Percentiles rank a stretch among this genome's conserved stretches.
These are phyloP conservation scores for Acephala macrosclerotiorum DNA, from an alignment of 2,329 filamentous ascomycete genomes.

Conservation along the genomic window DNA sequence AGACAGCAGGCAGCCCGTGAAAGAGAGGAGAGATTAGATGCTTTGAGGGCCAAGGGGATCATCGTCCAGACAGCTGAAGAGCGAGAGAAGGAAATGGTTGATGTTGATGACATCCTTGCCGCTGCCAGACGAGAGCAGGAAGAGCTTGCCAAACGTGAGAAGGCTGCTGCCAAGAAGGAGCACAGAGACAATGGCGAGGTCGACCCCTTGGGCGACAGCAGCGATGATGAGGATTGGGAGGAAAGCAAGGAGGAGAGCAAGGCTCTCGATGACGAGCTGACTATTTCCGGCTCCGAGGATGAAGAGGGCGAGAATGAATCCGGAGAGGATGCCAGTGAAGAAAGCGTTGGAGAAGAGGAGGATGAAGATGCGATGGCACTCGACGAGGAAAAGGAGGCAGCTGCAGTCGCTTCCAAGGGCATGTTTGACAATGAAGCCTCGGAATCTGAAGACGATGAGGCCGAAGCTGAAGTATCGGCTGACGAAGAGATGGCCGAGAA, in stretches of 20 bases:
- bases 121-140: constrained; percentile 83
- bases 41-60: constrained; percentile 81
- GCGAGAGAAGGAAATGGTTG: constrained; percentile 79
- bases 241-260: constrained; percentile 48
- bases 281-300: constrained; percentile 47
- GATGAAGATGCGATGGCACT: constrained; percentile 51
- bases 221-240: constrained; percentile 62
- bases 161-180: constrained; percentile 73
- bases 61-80: constrained; percentile 87
- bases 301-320: constrained; percentile 42
- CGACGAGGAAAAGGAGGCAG: constrained; percentile 51
- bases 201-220: constrained; percentile 55
- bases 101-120: constrained; percentile 88
- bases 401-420: constrained; percentile 40
- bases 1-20: constrained; percentile 82
- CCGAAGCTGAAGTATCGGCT: constrained; percentile 40
- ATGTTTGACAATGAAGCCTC: constrained; percentile 45
- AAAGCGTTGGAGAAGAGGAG: constrained; percentile 51
- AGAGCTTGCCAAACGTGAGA: constrained; percentile 80
- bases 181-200: constrained; percentile 52
- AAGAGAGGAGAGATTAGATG: constrained; percentile 77
- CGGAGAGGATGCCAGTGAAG: constrained; percentile 42
- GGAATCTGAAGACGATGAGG: constrained; percentile 49
- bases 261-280: constrained; percentile 50
- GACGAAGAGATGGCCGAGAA: constrained; percentile 40